phyloP scores from a whole-genome alignment of 306 rosid species.

The Sesbania bispinosa region DNA sequence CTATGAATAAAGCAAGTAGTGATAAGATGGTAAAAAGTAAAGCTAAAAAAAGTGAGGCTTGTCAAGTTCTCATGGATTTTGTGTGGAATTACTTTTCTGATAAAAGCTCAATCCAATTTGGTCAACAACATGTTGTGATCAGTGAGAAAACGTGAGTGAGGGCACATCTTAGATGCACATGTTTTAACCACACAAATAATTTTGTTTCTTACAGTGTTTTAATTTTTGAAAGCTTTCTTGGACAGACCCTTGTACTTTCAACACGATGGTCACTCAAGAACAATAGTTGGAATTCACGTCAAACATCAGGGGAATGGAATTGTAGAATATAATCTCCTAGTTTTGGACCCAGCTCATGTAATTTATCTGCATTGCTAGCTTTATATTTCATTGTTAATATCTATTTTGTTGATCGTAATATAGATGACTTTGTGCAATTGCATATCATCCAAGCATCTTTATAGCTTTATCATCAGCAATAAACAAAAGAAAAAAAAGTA shows the following conservation, averaged over 20 bases:
- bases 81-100: conserved; percentile 84
- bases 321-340: conserved; percentile 53
- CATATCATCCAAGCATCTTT: neutral
- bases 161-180: neutral
- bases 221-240: conserved; percentile 33
- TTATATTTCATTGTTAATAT: conserved; percentile 17
- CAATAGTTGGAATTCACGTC: conserved; percentile 76
- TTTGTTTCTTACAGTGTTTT: conserved; percentile 24
- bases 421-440: neutral
- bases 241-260: conserved; percentile 82
- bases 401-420: neutral
- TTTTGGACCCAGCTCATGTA: conserved; percentile 83
- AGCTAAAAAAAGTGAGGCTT: conserved; percentile 33
- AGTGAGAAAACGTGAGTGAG: conserved; percentile 63
- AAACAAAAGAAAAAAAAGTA: neutral
- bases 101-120: conserved; percentile 33
- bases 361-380: conserved; percentile 20
- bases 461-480: neutral
- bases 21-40: conserved; percentile 24
- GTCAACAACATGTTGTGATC: conserved; percentile 35
- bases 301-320: conserved; percentile 38
- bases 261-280: conserved; percentile 90
- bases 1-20: neutral
- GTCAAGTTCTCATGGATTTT: conserved; percentile 73
- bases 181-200: neutral